phyloP scores from a whole-genome alignment of 2,329 filamentous ascomycete species.

The Penicillium sp. region DNA sequence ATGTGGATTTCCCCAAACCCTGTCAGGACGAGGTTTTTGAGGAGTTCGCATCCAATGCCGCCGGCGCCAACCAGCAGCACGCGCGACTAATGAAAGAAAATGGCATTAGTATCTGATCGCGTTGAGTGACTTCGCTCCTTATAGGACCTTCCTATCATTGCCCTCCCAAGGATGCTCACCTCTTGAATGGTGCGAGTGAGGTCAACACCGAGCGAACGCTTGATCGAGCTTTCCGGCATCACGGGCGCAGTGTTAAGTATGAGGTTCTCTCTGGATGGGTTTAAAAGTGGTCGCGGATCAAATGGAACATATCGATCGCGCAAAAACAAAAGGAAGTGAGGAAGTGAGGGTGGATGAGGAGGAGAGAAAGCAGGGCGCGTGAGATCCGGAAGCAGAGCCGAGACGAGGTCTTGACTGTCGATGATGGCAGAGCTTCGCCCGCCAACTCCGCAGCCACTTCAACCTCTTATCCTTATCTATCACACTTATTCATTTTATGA shows the following conservation, averaged over 20 bases:
- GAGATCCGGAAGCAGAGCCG: slow-evolving; percentile 20
- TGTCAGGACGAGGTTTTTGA: slow-evolving; percentile 91
- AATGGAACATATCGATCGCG: neutral
- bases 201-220: slow-evolving; percentile 44
- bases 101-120: slow-evolving; percentile 7
- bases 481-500: neutral
- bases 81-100: slow-evolving; percentile 62
- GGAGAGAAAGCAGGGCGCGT: slow-evolving; percentile 2
- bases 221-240: slow-evolving; percentile 45
- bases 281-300: neutral
- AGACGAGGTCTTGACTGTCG: slow-evolving; percentile 4
- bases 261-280: neutral
- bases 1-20: slow-evolving; percentile 93
- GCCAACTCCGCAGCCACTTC: neutral
- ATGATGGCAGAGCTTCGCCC: slow-evolving; percentile 23
- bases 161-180: slow-evolving; percentile 26
- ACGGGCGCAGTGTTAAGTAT: slow-evolving; percentile 7
- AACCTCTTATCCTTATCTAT: neutral
- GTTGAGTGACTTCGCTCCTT: neutral
- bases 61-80: slow-evolving; percentile 94
- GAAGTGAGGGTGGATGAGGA: neutral
- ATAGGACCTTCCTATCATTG: neutral
- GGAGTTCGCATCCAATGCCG: slow-evolving; percentile 93
- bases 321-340: slow-evolving; percentile 1
- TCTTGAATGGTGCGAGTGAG: slow-evolving; percentile 42